Evolutionary conservation across 441 rosid species (phyloP).

Genomic region (Adansonia rubrostipa): DNA sequence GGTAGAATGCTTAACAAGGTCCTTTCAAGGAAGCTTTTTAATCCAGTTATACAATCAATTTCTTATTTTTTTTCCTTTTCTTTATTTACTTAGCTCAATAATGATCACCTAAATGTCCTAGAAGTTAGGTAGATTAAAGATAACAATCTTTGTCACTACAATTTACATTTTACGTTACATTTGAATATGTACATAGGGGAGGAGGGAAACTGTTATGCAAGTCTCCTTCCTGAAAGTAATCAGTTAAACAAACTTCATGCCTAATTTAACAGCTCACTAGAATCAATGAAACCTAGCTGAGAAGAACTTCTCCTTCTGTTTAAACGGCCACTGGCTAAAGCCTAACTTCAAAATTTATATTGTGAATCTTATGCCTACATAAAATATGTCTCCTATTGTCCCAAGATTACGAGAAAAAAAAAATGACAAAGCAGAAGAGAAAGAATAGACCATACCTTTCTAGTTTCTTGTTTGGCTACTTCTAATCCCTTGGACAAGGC

Average conservation of each 20-base stretch:
- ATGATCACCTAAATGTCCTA: not conserved
- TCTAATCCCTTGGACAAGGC: not conserved
- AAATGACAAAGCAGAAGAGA: constrained; percentile 13
- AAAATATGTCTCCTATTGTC: constrained; percentile 10
- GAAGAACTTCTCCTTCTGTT: not conserved
- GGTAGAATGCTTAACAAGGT: not conserved
- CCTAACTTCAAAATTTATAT: constrained; percentile 2
- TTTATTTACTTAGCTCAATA: not conserved
- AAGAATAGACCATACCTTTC: constrained; percentile 12
- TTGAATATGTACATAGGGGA: not conserved
- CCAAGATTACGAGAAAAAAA: constrained; percentile 12
- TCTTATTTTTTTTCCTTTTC: not conserved
- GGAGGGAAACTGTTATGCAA: not conserved
- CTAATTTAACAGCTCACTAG: not conserved
- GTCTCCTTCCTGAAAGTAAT: not conserved
- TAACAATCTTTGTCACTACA: constrained; percentile 11
- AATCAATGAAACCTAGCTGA: constrained; percentile 13
- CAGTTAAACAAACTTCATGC: not conserved
- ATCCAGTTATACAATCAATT: constrained; percentile 4
- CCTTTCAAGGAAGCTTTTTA: not conserved
- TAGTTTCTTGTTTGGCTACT: constrained; percentile 2
- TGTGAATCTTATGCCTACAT: constrained; percentile 15
- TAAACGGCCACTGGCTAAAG: not conserved
- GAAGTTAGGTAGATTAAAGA: not conserved
- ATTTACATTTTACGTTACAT: not conserved